Evolutionary conservation across 2,329 filamentous ascomycete genomes (phyloP), one percentile per base, ranked within the genome.

Genomic region (Laburnicola sp.): DNA sequence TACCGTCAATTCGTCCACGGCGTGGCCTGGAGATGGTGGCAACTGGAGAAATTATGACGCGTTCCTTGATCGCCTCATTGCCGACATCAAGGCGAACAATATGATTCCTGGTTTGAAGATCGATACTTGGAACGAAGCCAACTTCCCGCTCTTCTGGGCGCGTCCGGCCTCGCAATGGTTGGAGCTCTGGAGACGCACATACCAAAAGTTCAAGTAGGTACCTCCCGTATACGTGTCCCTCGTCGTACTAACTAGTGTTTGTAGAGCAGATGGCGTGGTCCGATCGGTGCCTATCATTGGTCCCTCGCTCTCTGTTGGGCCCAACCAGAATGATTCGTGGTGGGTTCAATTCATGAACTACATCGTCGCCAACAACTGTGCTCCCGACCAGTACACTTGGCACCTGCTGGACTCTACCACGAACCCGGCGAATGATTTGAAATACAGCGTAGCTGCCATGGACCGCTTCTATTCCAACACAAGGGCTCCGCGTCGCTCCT

Each of bases 51-150:
- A 68, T 78, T 50, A 75, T 57, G 76, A 80, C 46, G 48, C 54
- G 0, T 80, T 77, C 46, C 54, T 79, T 1, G 64, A 69, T 0
- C 68, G 70, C 16, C 60, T 76, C 3, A 63, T 78, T 25, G 59
- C 60, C 1, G 75, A 68, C 45, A 64, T 76, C 10, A 72, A 68
- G 27, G 64, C 60, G 2, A 76, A 76, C 35, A 40, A 63, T 39
- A 66, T 67, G 53, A 49, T 66, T 3, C 47, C 59, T 1, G 71
- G 68, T 0, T 51, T 81, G 0, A 66, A 76, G 0, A 64, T 76
- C 10, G 80, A 82, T 45, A 75, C 80, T 28, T 82, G 79, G 79
- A 82, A 82, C 48, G 79, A 82, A 60, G 76, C 79, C 0, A 78
- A 81, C 2, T 58, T 48, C 9, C 28, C 8, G 6, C 64, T 62